Evolutionary conservation across 83 land plant genomes (phyloP), one percentile per base, ranked within the genome.

Genomic region (Picea abies): DNA sequence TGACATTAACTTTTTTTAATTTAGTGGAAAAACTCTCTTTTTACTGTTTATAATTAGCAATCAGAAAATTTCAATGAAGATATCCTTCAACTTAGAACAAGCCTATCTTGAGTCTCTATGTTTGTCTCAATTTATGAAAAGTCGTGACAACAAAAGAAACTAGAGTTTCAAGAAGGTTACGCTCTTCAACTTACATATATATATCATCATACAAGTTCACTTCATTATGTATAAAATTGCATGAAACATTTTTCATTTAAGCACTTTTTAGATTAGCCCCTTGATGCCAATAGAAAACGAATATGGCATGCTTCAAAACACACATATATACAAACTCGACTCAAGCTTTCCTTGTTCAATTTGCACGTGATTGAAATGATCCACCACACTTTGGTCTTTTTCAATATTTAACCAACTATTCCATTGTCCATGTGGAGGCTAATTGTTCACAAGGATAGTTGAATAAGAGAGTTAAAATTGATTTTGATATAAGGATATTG

Each of bases 131-230:
- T 32, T 32, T 32, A 32, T 32, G 35, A 32, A 32, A 32, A 32
- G 35, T 32, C 35, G 2, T 49, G 56, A 49, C 12, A 2, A 49
- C 80, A 78, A 15, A 78, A 60, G n/a, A 20, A 78, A 5, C 35
- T 3, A 58, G 8, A 32, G 20, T 9, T n/a, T 77, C 35, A 12
- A 56, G 15, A 3, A 49, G 7, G 22, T 77, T 12, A 2, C 52
- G 4, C 22, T 78, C 64, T 78, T 81, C 79, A 47, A 84, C 63
- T 44, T 65, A 75, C 39, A 84, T 76, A 70, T 73, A 69, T n/a
- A 84, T 78, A 61, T 62, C 58, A 44, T 81, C 71, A 39, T 84
- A 84, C 1, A 84, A 41, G 60, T 84, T 69, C 4, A 81, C 79
- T 25, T 75, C 23, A 62, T 84, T 82, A 49, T 79, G 75, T 81